Conservation (phyloP, 441 rosid species). For the Theobroma grandiflorum region DNA sequence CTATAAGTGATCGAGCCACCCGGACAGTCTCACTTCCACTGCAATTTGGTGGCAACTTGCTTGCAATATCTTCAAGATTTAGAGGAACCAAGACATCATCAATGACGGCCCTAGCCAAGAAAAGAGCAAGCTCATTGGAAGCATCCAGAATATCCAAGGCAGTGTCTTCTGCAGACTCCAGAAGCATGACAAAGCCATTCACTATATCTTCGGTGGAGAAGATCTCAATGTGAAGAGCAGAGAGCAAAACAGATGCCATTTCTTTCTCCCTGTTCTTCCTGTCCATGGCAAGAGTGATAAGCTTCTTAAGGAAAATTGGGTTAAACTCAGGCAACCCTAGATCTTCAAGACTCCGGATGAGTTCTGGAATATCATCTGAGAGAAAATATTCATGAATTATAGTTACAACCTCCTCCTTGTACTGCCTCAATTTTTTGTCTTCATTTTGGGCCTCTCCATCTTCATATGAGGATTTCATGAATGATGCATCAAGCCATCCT, state of each 20-base stretch:
- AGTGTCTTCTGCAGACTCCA: slow-evolving; percentile 97
- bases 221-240: slow-evolving; percentile 95
- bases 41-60: slow-evolving; percentile 72
- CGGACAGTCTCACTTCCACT: slow-evolving; percentile 86
- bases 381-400: slow-evolving; percentile 96
- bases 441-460: slow-evolving; percentile 49
- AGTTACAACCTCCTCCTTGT: slow-evolving; percentile 79
- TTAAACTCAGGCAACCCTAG: slow-evolving; percentile 75
- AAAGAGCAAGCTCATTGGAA: slow-evolving; percentile 93
- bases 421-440: slow-evolving; percentile 62
- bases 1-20: slow-evolving; percentile 79
- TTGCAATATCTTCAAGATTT: slow-evolving; percentile 86
- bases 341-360: slow-evolving; percentile 89
- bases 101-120: slow-evolving; percentile 95
- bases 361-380: slow-evolving; percentile 98
- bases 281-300: slow-evolving; percentile 94
- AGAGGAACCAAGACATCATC: slow-evolving; percentile 94
- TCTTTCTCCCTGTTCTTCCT: slow-evolving; percentile 99
- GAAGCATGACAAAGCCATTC: slow-evolving; percentile 90
- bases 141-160: slow-evolving; percentile 97
- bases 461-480: slow-evolving; percentile 46
- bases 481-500: slow-evolving; percentile 93
- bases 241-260: slow-evolving; percentile 97
- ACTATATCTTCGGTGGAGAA: slow-evolving; percentile 93
- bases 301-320: slow-evolving; percentile 88